Evolutionary conservation across 2,329 filamentous ascomycete species (phyloP).

Genomic region (Aspergillus fumigatus): DNA sequence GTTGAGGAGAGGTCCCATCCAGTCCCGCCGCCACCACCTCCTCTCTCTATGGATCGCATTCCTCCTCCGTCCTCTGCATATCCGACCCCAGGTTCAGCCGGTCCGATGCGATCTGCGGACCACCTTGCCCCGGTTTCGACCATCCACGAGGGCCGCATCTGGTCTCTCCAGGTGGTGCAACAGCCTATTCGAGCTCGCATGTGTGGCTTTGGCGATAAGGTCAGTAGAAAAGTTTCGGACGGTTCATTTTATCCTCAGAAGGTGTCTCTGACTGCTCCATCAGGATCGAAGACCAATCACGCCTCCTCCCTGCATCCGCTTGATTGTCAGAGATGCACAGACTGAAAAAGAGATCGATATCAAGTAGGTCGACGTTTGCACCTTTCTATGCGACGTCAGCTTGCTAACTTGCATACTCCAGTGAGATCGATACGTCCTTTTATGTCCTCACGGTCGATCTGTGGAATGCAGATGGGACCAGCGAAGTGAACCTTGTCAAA

Average conservation of each 20-base stretch:
- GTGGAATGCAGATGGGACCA: conserved; percentile 57
- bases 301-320: conserved; percentile 83
- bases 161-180: conserved; percentile 74
- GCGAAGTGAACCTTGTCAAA: conserved; percentile 65
- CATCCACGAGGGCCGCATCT: conserved; percentile 41
- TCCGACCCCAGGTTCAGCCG: conserved; percentile 31
- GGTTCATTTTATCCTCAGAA: background rate
- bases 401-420: conserved; percentile 35
- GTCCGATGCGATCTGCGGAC: conserved; percentile 27
- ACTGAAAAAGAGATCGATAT: conserved; percentile 79
- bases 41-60: conserved; percentile 40
- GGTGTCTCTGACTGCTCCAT: background rate
- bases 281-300: conserved; percentile 94
- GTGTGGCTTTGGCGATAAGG: conserved; percentile 99
- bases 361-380: conserved; percentile 55
- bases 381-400: background rate
- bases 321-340: conserved; percentile 69
- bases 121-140: conserved; percentile 39
- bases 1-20: conserved; percentile 35
- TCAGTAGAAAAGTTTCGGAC: conserved; percentile 33
- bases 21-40: conserved; percentile 31
- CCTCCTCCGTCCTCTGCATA: conserved; percentile 32
- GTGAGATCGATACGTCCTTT: conserved; percentile 64
- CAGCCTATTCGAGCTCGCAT: conserved; percentile 90
- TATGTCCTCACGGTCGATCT: conserved; percentile 67